A percentile compares a stretch with the other conserved stretches of the same genome.
Conservation (phyloP, 1,284 basidiomycete species). For the Pseudomicrostroma phylloplanum region DNA sequence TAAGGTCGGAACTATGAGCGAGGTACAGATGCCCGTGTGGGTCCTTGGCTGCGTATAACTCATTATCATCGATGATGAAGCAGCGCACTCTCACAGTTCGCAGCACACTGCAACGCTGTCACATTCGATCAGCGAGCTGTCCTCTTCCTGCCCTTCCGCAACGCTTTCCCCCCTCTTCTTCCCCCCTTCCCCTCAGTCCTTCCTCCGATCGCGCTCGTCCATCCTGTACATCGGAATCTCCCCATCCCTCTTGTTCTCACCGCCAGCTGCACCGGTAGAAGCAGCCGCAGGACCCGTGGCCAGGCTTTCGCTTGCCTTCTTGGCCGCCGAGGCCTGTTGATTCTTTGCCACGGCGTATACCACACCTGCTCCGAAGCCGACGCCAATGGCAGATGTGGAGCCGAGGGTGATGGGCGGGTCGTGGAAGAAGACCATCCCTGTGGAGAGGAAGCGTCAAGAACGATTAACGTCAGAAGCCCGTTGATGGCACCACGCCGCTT, state of each 20-base stretch:
- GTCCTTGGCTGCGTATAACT: too few relatives aligned
- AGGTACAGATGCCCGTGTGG: too few relatives aligned
- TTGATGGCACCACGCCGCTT: too few relatives aligned
- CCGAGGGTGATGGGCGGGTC: slow-evolving; percentile 71
- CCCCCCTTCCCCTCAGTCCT: background rate
- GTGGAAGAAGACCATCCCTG: slow-evolving; percentile 56
- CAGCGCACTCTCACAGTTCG: too few relatives aligned
- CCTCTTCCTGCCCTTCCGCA: too few relatives aligned
- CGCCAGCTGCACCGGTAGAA: slow-evolving; percentile 2
- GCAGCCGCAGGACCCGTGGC: slow-evolving; percentile 21
- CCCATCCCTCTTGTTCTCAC: slow-evolving; percentile 18
- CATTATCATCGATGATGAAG: too few relatives aligned
- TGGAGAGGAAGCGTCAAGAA: too few relatives aligned
- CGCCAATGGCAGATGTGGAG: slow-evolving; percentile 75
- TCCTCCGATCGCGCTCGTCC: slow-evolving; percentile 10
- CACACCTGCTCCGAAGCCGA: slow-evolving; percentile 82
- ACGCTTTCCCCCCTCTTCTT: too few relatives aligned
- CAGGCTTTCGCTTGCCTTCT: slow-evolving; percentile 28
- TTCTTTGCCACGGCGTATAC: slow-evolving; percentile 48
- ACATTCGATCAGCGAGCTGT: too few relatives aligned
- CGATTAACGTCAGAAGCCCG: too few relatives aligned
- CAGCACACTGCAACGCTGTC: too few relatives aligned
- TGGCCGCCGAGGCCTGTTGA: slow-evolving; percentile 37
- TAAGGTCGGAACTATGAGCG: too few relatives aligned
- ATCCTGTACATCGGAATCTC: slow-evolving; percentile 26